Evolutionary conservation across 148 eudicot species (phyloP).

Genomic region (Vaccinium macrocarpon): DNA sequence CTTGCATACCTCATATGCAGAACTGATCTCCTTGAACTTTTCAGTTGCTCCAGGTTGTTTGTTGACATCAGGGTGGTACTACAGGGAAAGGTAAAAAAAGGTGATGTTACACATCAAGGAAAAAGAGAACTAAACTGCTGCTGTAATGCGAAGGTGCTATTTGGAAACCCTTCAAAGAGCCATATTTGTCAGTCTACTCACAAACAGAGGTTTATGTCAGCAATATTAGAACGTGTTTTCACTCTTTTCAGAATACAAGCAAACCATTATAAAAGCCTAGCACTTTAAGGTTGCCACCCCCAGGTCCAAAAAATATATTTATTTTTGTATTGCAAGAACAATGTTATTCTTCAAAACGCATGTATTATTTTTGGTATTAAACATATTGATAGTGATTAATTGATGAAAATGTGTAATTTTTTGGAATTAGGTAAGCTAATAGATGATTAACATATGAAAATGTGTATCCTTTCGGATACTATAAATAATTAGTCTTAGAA

Average conservation of each 20-base stretch:
- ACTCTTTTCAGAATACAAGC: background rate
- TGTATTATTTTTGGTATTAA: no score
- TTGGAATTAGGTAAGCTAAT: no score
- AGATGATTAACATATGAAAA: no score
- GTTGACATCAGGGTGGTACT: constrained; percentile 99
- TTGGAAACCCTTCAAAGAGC: background rate
- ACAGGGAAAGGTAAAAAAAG: constrained; percentile 25
- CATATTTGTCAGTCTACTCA: background rate
- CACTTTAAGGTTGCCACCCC: background rate
- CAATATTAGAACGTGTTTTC: background rate
- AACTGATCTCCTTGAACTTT: constrained; percentile 95
- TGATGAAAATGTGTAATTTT: no score
- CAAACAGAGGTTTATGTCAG: constrained; percentile 13
- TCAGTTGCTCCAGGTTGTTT: constrained; percentile 98
- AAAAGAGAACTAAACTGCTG: constrained; percentile 2
- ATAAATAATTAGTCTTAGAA: no score
- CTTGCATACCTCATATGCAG: constrained; percentile 89
- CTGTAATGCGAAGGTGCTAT: background rate
- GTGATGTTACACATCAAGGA: constrained; percentile 21
- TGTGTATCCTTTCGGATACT: no score
- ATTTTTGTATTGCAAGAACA: no score
- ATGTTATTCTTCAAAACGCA: no score
- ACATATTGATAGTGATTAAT: no score
- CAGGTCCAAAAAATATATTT: no score
- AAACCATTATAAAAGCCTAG: background rate